Conservation (phyloP, 106 monocot genomes). For the Dioscorea zingiberensis region DNA sequence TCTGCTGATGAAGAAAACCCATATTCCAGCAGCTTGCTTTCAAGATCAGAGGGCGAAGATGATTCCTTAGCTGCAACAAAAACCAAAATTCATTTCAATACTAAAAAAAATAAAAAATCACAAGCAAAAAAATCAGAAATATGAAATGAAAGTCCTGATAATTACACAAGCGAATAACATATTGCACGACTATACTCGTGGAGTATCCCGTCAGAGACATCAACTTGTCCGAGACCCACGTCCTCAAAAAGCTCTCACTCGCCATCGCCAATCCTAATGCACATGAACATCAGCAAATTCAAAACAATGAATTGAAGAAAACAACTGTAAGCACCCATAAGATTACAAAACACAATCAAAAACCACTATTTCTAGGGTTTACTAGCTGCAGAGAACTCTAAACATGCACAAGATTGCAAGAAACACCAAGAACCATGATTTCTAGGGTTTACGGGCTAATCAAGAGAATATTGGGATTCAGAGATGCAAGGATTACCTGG, state of each 20-base stretch:
- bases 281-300: no score
- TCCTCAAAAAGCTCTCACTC: conserved; percentile 34
- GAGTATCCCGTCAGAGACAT: conserved; percentile 82
- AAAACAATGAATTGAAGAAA: no score
- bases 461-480: no score
- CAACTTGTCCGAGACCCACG: conserved; percentile 78
- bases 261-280: conserved; percentile 21
- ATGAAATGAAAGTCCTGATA: background rate
- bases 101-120: background rate
- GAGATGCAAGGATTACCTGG: no score
- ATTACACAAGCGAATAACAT: conserved; percentile 73
- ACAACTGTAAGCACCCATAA: no score
- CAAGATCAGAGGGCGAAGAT: conserved; percentile 45
- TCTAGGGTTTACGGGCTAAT: no score
- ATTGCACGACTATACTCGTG: conserved; percentile 52
- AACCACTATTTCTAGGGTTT: no score
- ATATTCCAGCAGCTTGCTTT: conserved; percentile 49
- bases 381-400: no score
- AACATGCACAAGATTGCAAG: no score
- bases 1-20: conserved; percentile 49
- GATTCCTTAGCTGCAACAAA: conserved; percentile 66
- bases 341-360: no score
- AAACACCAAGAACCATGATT: no score
- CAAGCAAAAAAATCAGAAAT: background rate
- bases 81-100: background rate